phyloP scores from a whole-genome alignment of 768 basidiomycete genomes.

The Boletus reticulatus region DNA sequence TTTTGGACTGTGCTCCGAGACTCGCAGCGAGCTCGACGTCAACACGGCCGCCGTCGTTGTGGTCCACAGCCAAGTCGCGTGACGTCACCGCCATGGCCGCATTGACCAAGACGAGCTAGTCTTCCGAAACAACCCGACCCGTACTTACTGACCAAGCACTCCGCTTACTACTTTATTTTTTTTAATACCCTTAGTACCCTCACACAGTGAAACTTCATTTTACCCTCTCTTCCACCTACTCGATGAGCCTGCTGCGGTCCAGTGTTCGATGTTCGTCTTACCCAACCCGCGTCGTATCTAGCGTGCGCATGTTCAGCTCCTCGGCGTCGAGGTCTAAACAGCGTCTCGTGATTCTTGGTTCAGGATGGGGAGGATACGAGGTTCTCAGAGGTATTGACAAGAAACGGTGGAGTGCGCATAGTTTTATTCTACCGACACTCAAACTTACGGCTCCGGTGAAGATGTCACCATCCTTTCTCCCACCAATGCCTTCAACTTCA shows the following conservation, averaged over 20 bases:
- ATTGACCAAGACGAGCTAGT: not conserved
- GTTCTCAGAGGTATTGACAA: conserved; percentile 66
- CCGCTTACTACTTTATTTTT: not conserved
- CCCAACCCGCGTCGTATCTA: not conserved
- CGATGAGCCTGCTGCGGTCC: conserved; percentile 17
- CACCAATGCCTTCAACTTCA: conserved; percentile 42
- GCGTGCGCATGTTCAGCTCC: conserved; percentile 38
- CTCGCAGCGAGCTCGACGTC: conserved; percentile 24
- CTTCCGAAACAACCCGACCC: conserved; percentile 18
- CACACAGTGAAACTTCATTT: not conserved
- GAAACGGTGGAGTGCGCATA: conserved; percentile 60
- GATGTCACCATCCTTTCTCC: conserved; percentile 70
- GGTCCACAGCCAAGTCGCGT: not conserved
- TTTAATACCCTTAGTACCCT: not conserved
- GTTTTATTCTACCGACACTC: not conserved
- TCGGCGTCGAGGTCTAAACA: conserved; percentile 35
- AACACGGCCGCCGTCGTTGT: conserved; percentile 1
- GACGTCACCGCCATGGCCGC: not conserved
- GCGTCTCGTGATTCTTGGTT: conserved; percentile 65
- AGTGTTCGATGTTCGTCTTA: conserved; percentile 2
- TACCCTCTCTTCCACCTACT: not conserved
- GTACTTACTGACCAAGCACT: not conserved
- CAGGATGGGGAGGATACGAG: conserved; percentile 79
- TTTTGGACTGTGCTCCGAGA: conserved; percentile 31
- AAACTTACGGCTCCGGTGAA: conserved; percentile 25